Evolutionary conservation across 1,139 yeast species (phyloP), one percentile per base, ranked within the genome.

Genomic region (Scheffersomyces lignicola): DNA sequence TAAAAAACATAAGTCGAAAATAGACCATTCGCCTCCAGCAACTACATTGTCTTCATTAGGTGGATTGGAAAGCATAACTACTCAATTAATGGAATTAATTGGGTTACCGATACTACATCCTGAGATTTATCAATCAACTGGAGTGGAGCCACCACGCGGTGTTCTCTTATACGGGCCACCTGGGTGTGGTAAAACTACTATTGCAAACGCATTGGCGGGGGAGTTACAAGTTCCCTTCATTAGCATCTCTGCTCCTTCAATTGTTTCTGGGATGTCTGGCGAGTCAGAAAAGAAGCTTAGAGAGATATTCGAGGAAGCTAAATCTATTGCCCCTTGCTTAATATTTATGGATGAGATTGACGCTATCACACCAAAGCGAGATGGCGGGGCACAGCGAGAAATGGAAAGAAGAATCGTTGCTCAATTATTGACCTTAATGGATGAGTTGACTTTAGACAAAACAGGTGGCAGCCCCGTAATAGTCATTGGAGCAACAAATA

Each of bases 221-320:
- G 97, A 92, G 54, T 69, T 92, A 29, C 87, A 88, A 44, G 96
- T 92, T 0, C 97, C 98, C 0, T 92, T 94, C 52, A 79, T 92
- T 18, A 83, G 85, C 33, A 75, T 92, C 1, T 85, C 96, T 14
- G 98, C 99, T 0, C 98, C 98, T 1, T 85, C 96, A 1, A 88
- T 94, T 5, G 97, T 92, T 0, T 86, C 96, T 39, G 98, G 99
- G n/a, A 92, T 92, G 98, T 87, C 96, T n/a, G 98, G 98, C 30
- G 99, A 92, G 59, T 82, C 94, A 40, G 98, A 94, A 56, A 92
- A 92, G 67, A 90, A 90, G 55, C 71, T 92, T 12, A 71, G 98
- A 43, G 98, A 92, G 43, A 70, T 92, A 26, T 92, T 92, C 52
- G 97, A 89, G 29, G 98, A 94, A 54, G 98, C 98, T 2, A 85